A percentile compares a stretch with the other conserved stretches of the same genome.
Conservation (phyloP, 805 yeast species). For the Starmera pachycereana region DNA sequence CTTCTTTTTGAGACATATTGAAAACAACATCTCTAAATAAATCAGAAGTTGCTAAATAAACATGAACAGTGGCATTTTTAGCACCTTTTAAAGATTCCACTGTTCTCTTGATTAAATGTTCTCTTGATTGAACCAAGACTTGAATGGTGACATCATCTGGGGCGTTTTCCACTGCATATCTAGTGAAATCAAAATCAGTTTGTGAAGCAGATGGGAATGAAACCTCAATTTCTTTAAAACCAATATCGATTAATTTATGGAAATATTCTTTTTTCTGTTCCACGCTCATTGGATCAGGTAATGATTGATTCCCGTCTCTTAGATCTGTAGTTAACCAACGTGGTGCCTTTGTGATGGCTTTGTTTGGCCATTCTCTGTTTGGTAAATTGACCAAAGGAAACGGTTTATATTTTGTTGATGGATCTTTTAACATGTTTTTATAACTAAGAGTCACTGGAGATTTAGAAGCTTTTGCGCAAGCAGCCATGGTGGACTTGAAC, state of each 20-base stretch:
- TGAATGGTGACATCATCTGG: slow-evolving; percentile 70
- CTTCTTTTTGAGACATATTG: slow-evolving; percentile 60
- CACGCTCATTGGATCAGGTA: slow-evolving; percentile 76
- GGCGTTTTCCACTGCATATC: slow-evolving; percentile 69
- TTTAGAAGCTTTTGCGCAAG: slow-evolving; percentile 5
- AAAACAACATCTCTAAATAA: slow-evolving; percentile 67
- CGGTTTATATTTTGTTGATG: slow-evolving; percentile 50
- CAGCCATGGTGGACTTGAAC: slow-evolving; percentile 14
- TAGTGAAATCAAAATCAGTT: slow-evolving; percentile 72
- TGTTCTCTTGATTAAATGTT: slow-evolving; percentile 61
- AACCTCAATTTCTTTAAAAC: slow-evolving; percentile 76
- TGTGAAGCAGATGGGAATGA: slow-evolving; percentile 77
- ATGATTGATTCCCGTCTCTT: slow-evolving; percentile 74
- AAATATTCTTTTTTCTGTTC: slow-evolving; percentile 67
- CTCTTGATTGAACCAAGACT: slow-evolving; percentile 70
- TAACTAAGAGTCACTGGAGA: slow-evolving; percentile 24
- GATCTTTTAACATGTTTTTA: slow-evolving; percentile 57
- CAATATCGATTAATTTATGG: slow-evolving; percentile 60
- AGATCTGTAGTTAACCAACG: slow-evolving; percentile 75
- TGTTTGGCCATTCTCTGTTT: slow-evolving; percentile 65
- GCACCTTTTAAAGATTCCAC: slow-evolving; percentile 69
- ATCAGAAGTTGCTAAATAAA: slow-evolving; percentile 69
- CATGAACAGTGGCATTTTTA: slow-evolving; percentile 60
- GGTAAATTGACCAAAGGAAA: slow-evolving; percentile 45
- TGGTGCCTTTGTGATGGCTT: slow-evolving; percentile 58